phyloP scores from a whole-genome alignment of 805 yeast genomes.

The Candida nonsorbophila region DNA sequence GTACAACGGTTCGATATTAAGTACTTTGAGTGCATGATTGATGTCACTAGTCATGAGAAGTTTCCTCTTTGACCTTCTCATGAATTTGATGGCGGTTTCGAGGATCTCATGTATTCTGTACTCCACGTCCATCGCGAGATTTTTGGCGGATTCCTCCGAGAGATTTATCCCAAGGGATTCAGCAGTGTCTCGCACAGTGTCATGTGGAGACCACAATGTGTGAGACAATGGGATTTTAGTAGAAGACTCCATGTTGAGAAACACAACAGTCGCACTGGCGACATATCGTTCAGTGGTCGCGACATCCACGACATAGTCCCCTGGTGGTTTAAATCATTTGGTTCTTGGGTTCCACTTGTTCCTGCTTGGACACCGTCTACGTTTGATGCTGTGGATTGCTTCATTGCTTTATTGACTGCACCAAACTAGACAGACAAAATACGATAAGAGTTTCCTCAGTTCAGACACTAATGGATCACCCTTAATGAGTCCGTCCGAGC shows the following conservation, averaged over 20 bases:
- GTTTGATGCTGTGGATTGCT: too few species aligned
- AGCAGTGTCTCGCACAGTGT: slow-evolving; percentile 94
- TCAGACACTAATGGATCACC: too few species aligned
- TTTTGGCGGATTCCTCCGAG: slow-evolving; percentile 89
- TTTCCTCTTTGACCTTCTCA: slow-evolving; percentile 88
- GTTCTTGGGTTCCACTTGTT: too few species aligned
- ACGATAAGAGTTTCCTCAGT: too few species aligned
- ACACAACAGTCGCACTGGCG: too few species aligned
- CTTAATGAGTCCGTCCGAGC: slow-evolving; percentile 3
- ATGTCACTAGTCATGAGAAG: slow-evolving; percentile 78
- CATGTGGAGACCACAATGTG: slow-evolving; percentile 95
- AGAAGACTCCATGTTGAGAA: slow-evolving; percentile 22
- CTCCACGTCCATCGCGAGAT: slow-evolving; percentile 98
- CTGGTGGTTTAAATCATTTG: too few species aligned
- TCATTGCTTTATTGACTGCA: too few species aligned
- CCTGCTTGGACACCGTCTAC: too few species aligned
- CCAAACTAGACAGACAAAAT: too few species aligned
- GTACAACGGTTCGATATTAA: slow-evolving; percentile 91
- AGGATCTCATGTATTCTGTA: slow-evolving; percentile 91
- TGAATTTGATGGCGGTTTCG: slow-evolving; percentile 93
- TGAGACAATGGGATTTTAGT: slow-evolving; percentile 65
- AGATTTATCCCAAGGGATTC: slow-evolving; percentile 81
- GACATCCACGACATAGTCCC: too few species aligned
- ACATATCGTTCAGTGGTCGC: too few species aligned
- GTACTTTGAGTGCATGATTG: slow-evolving; percentile 70